These are phyloP conservation scores for Cyberlindnera galapagoensis DNA, from an alignment of 805 yeast species.

Conservation along the genomic window DNA sequence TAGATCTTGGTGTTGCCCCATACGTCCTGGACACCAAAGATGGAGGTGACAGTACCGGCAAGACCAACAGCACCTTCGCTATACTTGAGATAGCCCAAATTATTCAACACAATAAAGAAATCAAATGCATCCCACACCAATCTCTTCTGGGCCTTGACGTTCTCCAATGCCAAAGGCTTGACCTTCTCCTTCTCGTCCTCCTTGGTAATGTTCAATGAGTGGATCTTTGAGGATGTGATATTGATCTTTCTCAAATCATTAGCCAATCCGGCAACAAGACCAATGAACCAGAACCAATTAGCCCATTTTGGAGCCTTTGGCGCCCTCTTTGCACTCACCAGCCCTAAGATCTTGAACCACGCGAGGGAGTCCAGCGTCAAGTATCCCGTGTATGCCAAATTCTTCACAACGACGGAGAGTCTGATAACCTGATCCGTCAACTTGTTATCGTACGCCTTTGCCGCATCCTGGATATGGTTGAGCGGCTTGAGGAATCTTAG, in stretches of 20 bases:
- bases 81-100: constrained; percentile 50
- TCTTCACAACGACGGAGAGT: constrained; percentile 45
- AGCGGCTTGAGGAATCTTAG: constrained; percentile 81
- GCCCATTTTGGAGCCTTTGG: constrained; percentile 49
- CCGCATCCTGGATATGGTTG: constrained; percentile 61
- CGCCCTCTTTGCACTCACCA: constrained; percentile 42
- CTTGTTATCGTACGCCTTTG: constrained; percentile 62
- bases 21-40: constrained; percentile 67
- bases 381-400: constrained; percentile 57
- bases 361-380: constrained; percentile 57
- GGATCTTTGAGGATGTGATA: constrained; percentile 28
- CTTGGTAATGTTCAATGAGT: constrained; percentile 15
- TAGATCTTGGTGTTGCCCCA: constrained; percentile 45
- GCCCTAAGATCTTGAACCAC: constrained; percentile 49
- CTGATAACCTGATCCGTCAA: constrained; percentile 54
- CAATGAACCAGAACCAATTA: constrained; percentile 72
- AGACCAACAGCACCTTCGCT: constrained; percentile 78
- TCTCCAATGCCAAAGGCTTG: constrained; percentile 34
- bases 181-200: constrained; percentile 35
- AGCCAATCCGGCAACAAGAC: constrained; percentile 55
- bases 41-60: constrained; percentile 78
- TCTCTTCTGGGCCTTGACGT: constrained; percentile 49
- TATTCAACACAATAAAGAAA: constrained; percentile 65
- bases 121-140: constrained; percentile 75
- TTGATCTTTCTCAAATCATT: constrained; percentile 51